Base-by-base conservation (phyloP, 2,329 filamentous ascomycete genomes). In the Tolypocladium capitatum region DNA sequence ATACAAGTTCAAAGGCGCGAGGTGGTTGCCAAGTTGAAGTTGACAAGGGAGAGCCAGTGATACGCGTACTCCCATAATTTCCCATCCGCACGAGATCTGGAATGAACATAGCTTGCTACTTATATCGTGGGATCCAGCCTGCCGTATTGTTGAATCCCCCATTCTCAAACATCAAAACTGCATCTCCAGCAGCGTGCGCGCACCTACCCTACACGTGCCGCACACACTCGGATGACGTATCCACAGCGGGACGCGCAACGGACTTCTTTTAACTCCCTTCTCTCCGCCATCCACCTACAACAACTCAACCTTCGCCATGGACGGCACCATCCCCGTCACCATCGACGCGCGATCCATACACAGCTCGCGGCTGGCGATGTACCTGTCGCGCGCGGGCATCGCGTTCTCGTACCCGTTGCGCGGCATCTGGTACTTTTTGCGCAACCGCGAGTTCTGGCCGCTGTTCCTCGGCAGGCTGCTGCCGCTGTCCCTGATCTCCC, bases 391-490 rank as follows among this genome's bases (percentile, higher is more conserved):
- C 45, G 74, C 68, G 13, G 55, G 66, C 49, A 52, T 65, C 38
- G 73, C 75, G 1, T 73, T 69, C 2, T 72, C 71, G 4, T 82
- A 78, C 53, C 79, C 80, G 18, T 59, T 81, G 46, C 70, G 83
- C 66, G 91, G 92, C 53, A 81, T 96, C 59, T 81, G 79, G 69
- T 95, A 91, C 68, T 95, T 94, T 65, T 55, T 79, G 45, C 73
- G 76, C 31, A 85, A 90, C 61, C 81, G 79, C 21, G 88, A 85
- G 56, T 84, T 92, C 54, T 94, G 84, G 66, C 89, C 90, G 24
- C 75, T 96, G 1, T 84, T 95, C 54, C 72, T 78, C 49, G 74
- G 84, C 24, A 81, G 90, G 16, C 71, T 98, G 3, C 67, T 97
- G 0, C 90, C 91, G 0, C 75, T 94, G 28, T 78, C 86, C 3